Percentiles rank a stretch among this genome's conserved stretches.
Conservation (phyloP, 2,329 filamentous ascomycete species). For the Colletotrichum horii region DNA sequence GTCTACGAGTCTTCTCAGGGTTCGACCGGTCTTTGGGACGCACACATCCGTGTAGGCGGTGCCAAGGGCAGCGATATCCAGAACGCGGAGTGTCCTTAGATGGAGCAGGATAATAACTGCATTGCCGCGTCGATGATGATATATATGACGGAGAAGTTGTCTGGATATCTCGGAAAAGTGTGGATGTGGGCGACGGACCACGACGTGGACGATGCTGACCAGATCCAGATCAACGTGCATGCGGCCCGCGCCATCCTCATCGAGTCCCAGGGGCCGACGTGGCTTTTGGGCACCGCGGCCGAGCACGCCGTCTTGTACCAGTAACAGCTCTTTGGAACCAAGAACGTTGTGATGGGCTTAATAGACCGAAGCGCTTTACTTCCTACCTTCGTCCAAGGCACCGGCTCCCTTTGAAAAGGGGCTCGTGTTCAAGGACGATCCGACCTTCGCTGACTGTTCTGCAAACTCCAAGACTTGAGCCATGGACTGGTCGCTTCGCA, state of each 20-base stretch:
- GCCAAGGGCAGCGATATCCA: conserved; percentile 23
- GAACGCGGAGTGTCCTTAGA: conserved; percentile 25
- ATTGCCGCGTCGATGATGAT: conserved; percentile 43
- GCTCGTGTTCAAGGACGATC: no score
- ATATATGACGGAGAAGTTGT: conserved; percentile 40
- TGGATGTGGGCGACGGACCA: conserved; percentile 76
- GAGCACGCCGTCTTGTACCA: conserved; percentile 55
- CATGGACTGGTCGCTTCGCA: no score
- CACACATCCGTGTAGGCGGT: conserved; percentile 63
- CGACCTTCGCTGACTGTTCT: no score
- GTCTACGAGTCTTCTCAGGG: conserved; percentile 44
- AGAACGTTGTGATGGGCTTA: conserved; percentile 49
- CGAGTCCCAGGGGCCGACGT: conserved; percentile 33
- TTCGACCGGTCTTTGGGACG: conserved; percentile 36
- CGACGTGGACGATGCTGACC: conserved; percentile 42
- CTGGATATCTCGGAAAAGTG: conserved; percentile 40
- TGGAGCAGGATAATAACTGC: conserved; percentile 27
- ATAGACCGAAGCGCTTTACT: conserved; percentile 50
- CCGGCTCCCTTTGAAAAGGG: no score
- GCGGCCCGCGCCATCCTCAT: conserved; percentile 39
- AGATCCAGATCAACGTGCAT: conserved; percentile 36
- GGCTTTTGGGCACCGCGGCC: conserved; percentile 45
- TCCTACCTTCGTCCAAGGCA: conserved; percentile 34
- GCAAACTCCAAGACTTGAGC: no score
- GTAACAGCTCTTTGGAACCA: conserved; percentile 50